Evolutionary conservation across 352 stramenopile species (phyloP), one percentile per base, ranked within the genome.

Genomic region (Blastocystis sp.): DNA sequence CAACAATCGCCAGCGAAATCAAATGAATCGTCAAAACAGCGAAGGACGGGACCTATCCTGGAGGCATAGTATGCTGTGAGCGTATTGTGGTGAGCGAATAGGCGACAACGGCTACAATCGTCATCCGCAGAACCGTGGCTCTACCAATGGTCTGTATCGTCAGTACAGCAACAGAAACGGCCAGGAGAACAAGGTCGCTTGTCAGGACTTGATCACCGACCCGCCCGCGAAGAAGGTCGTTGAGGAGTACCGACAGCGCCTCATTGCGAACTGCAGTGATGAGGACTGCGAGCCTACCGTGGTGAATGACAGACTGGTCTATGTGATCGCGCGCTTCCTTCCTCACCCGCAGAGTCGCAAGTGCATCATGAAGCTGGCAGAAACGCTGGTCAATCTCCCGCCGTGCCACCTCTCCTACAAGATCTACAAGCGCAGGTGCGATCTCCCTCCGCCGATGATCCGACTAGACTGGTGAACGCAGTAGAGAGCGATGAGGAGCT

Each of bases 271-370:
- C 34, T 56, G n/a, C 41, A 67, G 11, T 14, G 74, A 84, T 1
- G 74, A 84, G 60, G 52, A 66, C 3, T n/a, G 10, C 10, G 21
- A n/a, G 59, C 48, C 60, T 11, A 28, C 48, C 10, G 52, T 84
- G 40, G 23, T 67, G 53, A 84, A 84, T 28, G 60, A 84, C 52
- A 84, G 69, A 23, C 23, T 84, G 2, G 74, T 84, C 28, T 84
- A 84, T 48, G 74, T 84, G 0, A 5, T 14, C 2, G 7, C 34
- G 2, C 52, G 9, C 43, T 23, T 23, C 19, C 17, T 84, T 5
- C n/a, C 4, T 67, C 23, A 48, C 45, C 7, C 21, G 2, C 45
- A 84, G 74, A 84, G 52, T 19, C 7, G 65, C 1, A 34, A 34
- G 21, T 62, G 74, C 19, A 64, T 84, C 10, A 17, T 84, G 10